Percentiles rank a stretch among this genome's conserved stretches.
Conservation (phyloP, 2,329 filamentous ascomycete genomes). For the Ophiosphaerella herpotricha region DNA sequence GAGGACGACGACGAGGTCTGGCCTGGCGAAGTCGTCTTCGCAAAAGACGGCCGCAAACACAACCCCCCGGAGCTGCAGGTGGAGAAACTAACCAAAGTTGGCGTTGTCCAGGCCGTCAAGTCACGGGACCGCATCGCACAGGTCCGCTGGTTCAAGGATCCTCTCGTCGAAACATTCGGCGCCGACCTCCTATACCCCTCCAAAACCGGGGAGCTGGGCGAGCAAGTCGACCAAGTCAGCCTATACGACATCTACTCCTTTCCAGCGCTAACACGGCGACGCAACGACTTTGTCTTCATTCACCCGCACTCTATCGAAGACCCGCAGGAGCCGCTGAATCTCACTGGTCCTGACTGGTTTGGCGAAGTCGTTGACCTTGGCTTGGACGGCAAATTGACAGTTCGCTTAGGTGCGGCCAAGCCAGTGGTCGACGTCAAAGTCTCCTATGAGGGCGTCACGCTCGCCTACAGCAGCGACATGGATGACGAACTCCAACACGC, state of each 20-base stretch:
- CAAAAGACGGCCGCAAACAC: constrained; percentile 45
- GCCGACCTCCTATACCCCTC: constrained; percentile 50
- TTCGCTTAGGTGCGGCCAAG: constrained; percentile 58
- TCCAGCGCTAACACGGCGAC: constrained; percentile 53
- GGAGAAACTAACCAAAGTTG: constrained; percentile 55
- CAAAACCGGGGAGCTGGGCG: constrained; percentile 49
- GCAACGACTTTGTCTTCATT: constrained; percentile 60
- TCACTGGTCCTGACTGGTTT: constrained; percentile 54
- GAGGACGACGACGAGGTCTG: constrained; percentile 62
- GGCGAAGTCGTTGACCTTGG: constrained; percentile 62
- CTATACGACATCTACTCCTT: constrained; percentile 62
- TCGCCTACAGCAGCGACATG: constrained; percentile 54
- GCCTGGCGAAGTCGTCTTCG: constrained; percentile 61
- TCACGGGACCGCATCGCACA: constrained; percentile 60
- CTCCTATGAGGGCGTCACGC: constrained; percentile 53
- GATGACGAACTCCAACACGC: constrained; percentile 35
- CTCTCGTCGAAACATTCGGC: constrained; percentile 38
- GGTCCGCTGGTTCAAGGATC: constrained; percentile 58
- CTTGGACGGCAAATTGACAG: constrained; percentile 57
- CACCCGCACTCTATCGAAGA: constrained; percentile 34
- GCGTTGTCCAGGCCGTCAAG: constrained; percentile 62
- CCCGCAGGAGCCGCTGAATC: constrained; percentile 12
- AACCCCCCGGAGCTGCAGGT: constrained; percentile 34
- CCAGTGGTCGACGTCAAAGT: constrained; percentile 57
- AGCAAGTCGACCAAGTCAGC: constrained; percentile 57